Evolutionary conservation across 2,329 filamentous ascomycete genomes (phyloP).

Genomic region (Ophiostoma himal-ulmi): DNA sequence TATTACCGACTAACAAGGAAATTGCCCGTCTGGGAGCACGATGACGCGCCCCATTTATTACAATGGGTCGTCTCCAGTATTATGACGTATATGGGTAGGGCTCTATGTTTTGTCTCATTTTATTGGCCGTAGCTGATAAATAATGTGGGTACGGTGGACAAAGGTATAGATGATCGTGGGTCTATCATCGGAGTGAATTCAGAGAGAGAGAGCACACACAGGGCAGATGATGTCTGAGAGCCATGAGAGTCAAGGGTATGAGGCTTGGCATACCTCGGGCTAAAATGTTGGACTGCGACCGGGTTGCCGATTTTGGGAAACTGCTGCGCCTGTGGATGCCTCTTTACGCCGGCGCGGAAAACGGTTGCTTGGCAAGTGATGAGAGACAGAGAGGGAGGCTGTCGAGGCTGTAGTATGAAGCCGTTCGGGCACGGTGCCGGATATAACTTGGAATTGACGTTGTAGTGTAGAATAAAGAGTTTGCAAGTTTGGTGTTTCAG

Average conservation of each 20-base stretch:
- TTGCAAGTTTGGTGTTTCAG: not conserved
- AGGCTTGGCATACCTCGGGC: not conserved
- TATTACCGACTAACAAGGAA: constrained; percentile 10
- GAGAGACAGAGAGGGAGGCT: not conserved
- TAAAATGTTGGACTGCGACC: not conserved
- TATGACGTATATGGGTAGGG: not conserved
- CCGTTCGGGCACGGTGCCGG: not conserved
- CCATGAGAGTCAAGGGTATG: not conserved
- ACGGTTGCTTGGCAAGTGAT: constrained; percentile 1
- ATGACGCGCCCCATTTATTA: not conserved
- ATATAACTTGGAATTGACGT: not conserved
- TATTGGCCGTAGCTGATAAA: not conserved
- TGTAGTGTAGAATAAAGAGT: too few relatives aligned
- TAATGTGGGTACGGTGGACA: not conserved
- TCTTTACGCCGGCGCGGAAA: not conserved
- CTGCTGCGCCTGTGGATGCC: not conserved
- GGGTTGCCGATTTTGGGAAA: not conserved
- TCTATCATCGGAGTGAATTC: not conserved
- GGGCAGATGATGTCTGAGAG: not conserved
- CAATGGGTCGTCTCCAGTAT: not conserved
- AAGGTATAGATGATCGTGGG: not conserved
- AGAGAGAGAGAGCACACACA: not conserved
- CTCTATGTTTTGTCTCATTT: not conserved
- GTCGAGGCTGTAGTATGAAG: not conserved
- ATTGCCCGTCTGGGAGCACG: not conserved